Evolutionary conservation across 495 filamentous ascomycete species (phyloP).

Genomic region (Penicillium cinerascens): DNA sequence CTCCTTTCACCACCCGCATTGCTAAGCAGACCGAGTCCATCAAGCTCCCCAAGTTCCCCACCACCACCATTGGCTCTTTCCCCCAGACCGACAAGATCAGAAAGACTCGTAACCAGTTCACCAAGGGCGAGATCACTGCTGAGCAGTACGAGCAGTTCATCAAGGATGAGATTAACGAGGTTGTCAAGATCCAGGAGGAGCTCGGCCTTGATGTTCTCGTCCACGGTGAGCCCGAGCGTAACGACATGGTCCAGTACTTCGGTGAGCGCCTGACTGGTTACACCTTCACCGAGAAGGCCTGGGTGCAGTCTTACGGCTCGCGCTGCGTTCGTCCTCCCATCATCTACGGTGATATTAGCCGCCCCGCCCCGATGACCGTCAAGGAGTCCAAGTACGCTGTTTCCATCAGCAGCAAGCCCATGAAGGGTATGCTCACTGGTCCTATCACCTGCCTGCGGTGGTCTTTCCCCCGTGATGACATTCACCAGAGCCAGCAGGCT

Average conservation of each 20-base stretch:
- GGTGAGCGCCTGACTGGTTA: conserved; percentile 95
- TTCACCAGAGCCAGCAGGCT: conserved; percentile 98
- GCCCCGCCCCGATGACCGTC: conserved; percentile 95
- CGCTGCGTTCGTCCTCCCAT: conserved; percentile 97
- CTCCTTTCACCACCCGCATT: conserved; percentile 76
- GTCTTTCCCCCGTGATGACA: conserved; percentile 99
- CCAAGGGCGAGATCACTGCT: conserved; percentile 91
- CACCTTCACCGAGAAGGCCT: conserved; percentile 97
- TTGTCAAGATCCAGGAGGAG: conserved; percentile 95
- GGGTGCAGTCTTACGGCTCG: conserved; percentile 97
- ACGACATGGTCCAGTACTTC: conserved; percentile 99
- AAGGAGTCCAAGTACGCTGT: conserved; percentile 99
- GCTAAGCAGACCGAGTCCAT: conserved; percentile 81
- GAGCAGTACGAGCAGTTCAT: conserved; percentile 97
- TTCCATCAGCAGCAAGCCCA: conserved; percentile 94
- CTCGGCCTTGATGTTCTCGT: conserved; percentile 95
- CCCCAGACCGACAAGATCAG: conserved; percentile 98
- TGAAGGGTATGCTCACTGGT: conserved; percentile 99
- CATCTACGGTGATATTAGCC: conserved; percentile 96
- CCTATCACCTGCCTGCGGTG: conserved; percentile 97
- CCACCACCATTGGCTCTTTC: conserved; percentile 98
- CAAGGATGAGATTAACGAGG: conserved; percentile 90
- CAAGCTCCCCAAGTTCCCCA: conserved; percentile 93
- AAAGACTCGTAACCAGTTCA: conserved; percentile 92
- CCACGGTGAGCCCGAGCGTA: conserved; percentile 98